phyloP scores from a whole-genome alignment of 345 rosid species.

The Rhodamnia rubescens region DNA sequence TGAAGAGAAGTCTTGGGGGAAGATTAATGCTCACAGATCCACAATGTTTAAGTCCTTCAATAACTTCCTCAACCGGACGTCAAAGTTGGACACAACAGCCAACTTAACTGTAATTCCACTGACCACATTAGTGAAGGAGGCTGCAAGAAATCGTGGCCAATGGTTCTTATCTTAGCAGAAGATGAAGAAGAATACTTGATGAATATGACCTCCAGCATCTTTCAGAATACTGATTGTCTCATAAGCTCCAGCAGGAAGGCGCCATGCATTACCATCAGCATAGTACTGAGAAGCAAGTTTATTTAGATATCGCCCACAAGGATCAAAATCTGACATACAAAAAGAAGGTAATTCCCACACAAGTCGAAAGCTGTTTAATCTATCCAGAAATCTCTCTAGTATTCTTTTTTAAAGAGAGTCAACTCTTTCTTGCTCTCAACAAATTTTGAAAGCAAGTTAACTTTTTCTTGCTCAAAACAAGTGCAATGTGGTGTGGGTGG shows the following conservation, averaged over 20 bases:
- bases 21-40: constrained; percentile 48
- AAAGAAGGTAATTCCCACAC: not conserved
- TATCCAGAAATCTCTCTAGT: not conserved
- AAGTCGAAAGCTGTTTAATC: not conserved
- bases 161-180: constrained; percentile 1
- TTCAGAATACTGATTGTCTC: constrained; percentile 50
- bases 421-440: not conserved
- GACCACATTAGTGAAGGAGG: constrained; percentile 7
- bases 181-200: constrained; percentile 15
- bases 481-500: not conserved
- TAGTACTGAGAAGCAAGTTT: constrained; percentile 35
- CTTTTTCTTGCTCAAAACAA: not conserved
- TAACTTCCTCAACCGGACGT: constrained; percentile 65
- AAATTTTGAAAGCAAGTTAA: not conserved
- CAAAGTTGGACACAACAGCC: constrained; percentile 90
- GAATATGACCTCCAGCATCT: constrained; percentile 73
- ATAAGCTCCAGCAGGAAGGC: constrained; percentile 68
- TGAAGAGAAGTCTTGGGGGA: not conserved
- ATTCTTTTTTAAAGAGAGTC: not conserved
- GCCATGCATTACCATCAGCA: constrained; percentile 83
- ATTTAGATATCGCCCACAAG: not conserved
- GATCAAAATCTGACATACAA: not conserved
- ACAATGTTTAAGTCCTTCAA: constrained; percentile 66
- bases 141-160: constrained; percentile 1
- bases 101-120: constrained; percentile 51